phyloP scores from a whole-genome alignment of 345 rosid genomes.

The Camelina hispida region DNA sequence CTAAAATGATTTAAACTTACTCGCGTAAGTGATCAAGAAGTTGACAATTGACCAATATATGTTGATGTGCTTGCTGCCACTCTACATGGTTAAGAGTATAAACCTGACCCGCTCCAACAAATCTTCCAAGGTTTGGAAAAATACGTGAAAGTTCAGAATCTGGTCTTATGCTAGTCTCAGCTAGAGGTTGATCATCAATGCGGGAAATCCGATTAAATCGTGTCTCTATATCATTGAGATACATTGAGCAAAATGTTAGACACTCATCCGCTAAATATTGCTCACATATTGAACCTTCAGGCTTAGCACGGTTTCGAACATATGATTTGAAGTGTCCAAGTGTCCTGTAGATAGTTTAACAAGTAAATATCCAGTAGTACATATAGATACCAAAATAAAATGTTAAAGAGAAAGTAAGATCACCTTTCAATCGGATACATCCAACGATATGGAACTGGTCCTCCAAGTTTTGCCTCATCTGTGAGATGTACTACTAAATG shows the following conservation, averaged over 20 bases:
- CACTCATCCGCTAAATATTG: slow-evolving; percentile 1
- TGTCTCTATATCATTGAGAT: slow-evolving; percentile 15
- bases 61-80: too few species aligned
- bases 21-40: too few species aligned
- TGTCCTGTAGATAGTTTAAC: background rate
- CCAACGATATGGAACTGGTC: slow-evolving; percentile 8
- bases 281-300: slow-evolving; percentile 1
- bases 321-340: background rate
- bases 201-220: background rate
- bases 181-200: background rate
- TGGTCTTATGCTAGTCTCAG: too few species aligned
- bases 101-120: too few species aligned
- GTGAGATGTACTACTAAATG: slow-evolving; percentile 4
- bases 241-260: slow-evolving; percentile 1
- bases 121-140: too few species aligned
- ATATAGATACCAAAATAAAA: too few species aligned
- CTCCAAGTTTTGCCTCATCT: background rate
- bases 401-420: too few species aligned
- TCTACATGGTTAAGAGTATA: too few species aligned
- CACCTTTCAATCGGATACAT: slow-evolving; percentile 3
- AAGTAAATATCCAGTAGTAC: background rate
- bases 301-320: background rate
- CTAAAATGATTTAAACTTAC: too few species aligned
- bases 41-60: too few species aligned
- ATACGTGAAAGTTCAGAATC: too few species aligned